Evolutionary conservation across 2,329 filamentous ascomycete genomes (phyloP), one percentile per base, ranked within the genome.

Genomic region (Falciphora oryzae): DNA sequence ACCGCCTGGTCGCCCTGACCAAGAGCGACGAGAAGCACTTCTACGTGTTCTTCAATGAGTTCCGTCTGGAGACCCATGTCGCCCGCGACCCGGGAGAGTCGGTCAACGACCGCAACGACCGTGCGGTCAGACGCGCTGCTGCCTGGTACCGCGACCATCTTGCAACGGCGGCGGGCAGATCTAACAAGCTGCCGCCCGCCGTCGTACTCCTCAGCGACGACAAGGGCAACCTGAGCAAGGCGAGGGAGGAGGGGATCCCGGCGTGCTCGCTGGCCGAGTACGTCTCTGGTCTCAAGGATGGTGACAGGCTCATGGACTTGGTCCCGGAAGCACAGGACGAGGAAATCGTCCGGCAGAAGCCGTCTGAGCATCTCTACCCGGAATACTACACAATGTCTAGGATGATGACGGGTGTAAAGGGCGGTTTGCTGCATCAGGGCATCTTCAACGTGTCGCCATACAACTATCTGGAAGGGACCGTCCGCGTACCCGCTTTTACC

Each of bases 41-140:
- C 75, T 97, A 98, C 73, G 92, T 99, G 63, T 99, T 99, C 76
- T 98, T 98, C 85, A 99, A 99, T 75, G 95, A 99, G 72, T 99
- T 99, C 74, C 86, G 94, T 63, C 81, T 93, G 56, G 96, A 99
- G 76, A 99, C 95, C 0, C 91, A 97, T 73, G 86, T 97, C 61
- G 79, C 84, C 32, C 85, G 95, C 67, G 84, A 88, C 27, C 76
- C 83, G 32, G 62, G 57, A 3, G 62, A 99, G 79, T 90, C 86
- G 3, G 95, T 99, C 77, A 99, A 99, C 74, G 95, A 99, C 75
- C 86, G 95, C 64, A 99, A 99, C 73, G 96, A 99, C 75, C 88
- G 93, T 67, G 93, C 95, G 59, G 92, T 99, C 35, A 85, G 95
- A 61, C 86, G 84, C 70, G 92, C 94, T 1, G 92, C 93, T 63